Percentiles rank a stretch among this genome's conserved stretches.
phyloP scores from a whole-genome alignment of 2,329 filamentous ascomycete genomes.

The Chalaropsis ovoidea region DNA sequence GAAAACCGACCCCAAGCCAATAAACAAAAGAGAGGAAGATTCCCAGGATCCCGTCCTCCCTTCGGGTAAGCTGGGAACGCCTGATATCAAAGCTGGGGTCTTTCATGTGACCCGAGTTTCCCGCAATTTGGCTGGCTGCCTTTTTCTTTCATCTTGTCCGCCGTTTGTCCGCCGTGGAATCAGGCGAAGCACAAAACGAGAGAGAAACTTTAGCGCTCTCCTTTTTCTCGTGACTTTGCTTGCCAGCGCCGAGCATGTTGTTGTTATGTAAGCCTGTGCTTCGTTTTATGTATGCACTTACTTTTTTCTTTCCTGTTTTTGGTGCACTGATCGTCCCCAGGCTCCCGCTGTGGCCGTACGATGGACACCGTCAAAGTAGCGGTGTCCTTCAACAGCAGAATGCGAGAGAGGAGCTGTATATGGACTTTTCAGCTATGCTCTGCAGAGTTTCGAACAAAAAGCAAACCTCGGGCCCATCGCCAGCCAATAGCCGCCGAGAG shows the following conservation, averaged over 20 bases:
- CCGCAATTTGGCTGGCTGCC: not conserved
- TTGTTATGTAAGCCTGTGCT: too few species aligned
- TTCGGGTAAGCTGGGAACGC: not conserved
- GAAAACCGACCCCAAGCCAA: not conserved
- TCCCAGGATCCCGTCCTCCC: not conserved
- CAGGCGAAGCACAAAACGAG: not conserved
- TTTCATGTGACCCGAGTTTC: conserved; percentile 1
- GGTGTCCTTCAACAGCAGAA: not conserved
- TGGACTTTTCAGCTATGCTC: too few species aligned
- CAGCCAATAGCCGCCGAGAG: too few species aligned
- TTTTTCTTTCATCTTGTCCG: not conserved
- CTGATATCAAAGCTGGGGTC: not conserved
- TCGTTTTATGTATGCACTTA: too few species aligned
- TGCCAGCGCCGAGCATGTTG: too few species aligned
- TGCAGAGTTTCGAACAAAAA: too few species aligned
- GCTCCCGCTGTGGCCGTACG: not conserved
- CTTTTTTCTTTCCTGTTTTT: too few species aligned
- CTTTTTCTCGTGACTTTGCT: not conserved
- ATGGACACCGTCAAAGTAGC: not conserved
- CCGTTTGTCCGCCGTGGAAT: not conserved
- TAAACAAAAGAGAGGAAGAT: not conserved
- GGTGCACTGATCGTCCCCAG: not conserved
- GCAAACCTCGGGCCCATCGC: too few species aligned
- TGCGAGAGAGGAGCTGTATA: not conserved
- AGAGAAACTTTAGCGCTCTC: not conserved